phyloP scores from a whole-genome alignment of 768 basidiomycete genomes.

The Suillus subluteus region DNA sequence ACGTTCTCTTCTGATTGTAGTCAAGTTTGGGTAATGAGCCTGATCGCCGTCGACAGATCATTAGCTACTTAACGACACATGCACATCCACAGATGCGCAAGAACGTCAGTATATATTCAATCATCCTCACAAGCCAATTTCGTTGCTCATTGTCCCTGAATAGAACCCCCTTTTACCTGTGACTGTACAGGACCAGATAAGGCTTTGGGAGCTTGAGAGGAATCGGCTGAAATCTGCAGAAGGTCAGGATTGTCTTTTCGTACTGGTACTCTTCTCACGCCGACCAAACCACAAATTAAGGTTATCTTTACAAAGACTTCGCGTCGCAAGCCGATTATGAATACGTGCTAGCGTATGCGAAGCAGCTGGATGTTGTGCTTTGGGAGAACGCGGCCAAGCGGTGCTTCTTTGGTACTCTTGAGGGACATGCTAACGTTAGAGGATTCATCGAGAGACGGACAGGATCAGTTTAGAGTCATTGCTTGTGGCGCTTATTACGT shows the following conservation, averaged over 20 bases:
- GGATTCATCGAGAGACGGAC: constrained; percentile 79
- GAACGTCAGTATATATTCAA: constrained; percentile 57
- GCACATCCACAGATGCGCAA: constrained; percentile 98
- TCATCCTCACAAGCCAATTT: not conserved
- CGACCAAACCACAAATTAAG: constrained; percentile 41
- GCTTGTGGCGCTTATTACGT: not conserved
- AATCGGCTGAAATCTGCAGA: constrained; percentile 88
- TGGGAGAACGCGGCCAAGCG: constrained; percentile 79
- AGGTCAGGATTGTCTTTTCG: constrained; percentile 51
- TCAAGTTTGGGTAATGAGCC: constrained; percentile 18
- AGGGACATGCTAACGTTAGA: constrained; percentile 78
- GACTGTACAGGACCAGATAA: constrained; percentile 97
- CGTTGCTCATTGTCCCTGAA: constrained; percentile 18
- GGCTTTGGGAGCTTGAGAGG: constrained; percentile 95
- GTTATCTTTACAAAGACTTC: constrained; percentile 88
- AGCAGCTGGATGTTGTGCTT: constrained; percentile 76
- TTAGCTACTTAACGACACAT: constrained; percentile 91
- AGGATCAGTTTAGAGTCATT: constrained; percentile 33
- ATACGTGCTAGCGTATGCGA: constrained; percentile 83
- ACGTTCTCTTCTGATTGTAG: constrained; percentile 27
- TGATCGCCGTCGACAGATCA: constrained; percentile 63
- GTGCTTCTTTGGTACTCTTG: constrained; percentile 82
- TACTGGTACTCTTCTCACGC: constrained; percentile 14
- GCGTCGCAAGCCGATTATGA: constrained; percentile 87
- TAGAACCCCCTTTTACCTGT: constrained; percentile 94